Evolutionary conservation across 169 alveolate genomes (phyloP), one percentile per base, ranked within the genome.

Genomic region (Eimeria falciformis): DNA sequence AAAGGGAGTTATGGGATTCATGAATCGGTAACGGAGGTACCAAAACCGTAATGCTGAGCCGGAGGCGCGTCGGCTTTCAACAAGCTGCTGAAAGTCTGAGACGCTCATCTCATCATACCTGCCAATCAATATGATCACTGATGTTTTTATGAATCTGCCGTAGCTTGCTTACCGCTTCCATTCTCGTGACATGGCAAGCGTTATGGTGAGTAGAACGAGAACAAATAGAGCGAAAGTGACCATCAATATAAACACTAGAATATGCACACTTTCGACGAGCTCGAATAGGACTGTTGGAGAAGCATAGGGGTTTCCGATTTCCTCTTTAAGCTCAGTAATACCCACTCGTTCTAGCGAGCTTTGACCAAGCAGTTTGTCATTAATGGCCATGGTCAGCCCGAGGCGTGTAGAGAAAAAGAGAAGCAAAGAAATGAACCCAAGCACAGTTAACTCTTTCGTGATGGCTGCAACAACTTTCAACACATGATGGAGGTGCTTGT

Each of bases 231-330:
- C 27, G 78, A 69, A 91, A 14, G 82, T 50, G 21, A 91, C 91
- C 75, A 91, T 45, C 55, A 91, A 55, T 23, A 91, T 29, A 45
- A 91, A 91, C 11, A 91, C 91, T 21, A 77, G 47, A 68, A 91
- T 55, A 79, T 91, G 94, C 21, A 65, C 94, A 37, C 73, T 50
- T 62, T 91, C 94, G 68, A 91, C 66, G 56, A 91, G 73, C 77
- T 81, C 91, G 58, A 69, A 91, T n/a, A 91, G n/a, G 50, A 79
- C 81, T 0, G 94, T 91, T 3, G 94, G 94, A 33, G 94, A 90
- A 7, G 94, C 87, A 50, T 91, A 83, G 18, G 94, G 94, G 79
- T 91, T 83, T 27, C 87, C 88, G 65, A 86, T 79, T 58, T 91
- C 91, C 45, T 91, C 91, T 53, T 81, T 83, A 46, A 91, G 65